These are phyloP conservation scores for Mucor sp. DNA, from an alignment of 371 early-diverging fungal genomes.

Conservation along the genomic window DNA sequence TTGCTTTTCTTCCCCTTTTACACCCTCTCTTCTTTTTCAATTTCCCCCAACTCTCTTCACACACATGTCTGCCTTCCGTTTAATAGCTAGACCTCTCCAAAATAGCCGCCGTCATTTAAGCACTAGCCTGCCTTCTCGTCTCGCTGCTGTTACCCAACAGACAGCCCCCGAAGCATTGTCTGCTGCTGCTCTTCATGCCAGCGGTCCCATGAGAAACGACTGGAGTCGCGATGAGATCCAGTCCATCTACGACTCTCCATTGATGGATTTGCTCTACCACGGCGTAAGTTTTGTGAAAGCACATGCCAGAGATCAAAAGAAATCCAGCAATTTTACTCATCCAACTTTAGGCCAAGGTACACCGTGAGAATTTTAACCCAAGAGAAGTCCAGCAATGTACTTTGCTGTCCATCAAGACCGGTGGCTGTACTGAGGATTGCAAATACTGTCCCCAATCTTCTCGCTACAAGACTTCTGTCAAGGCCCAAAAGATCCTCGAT, in stretches of 20 bases:
- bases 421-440: constrained; percentile 88
- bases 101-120: constrained; percentile 44
- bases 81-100: constrained; percentile 40
- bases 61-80: constrained; percentile 47
- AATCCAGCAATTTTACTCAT: neutral
- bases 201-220: constrained; percentile 65
- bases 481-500: constrained; percentile 76
- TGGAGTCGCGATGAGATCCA: constrained; percentile 81
- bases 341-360: constrained; percentile 67
- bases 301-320: constrained; percentile 4
- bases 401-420: constrained; percentile 84
- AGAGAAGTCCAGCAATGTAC: constrained; percentile 85
- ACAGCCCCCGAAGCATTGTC: constrained; percentile 43
- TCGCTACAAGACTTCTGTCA: constrained; percentile 70
- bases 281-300: constrained; percentile 56
- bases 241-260: constrained; percentile 78
- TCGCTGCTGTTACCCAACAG: constrained; percentile 54
- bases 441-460: constrained; percentile 88
- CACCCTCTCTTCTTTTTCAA: constrained; percentile 17
- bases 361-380: constrained; percentile 74
- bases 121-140: constrained; percentile 50
- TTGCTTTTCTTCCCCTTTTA: constrained; percentile 6
- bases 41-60: constrained; percentile 1
- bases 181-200: constrained; percentile 63
- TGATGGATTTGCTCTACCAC: constrained; percentile 79